Evolutionary conservation across 2,329 filamentous ascomycete genomes (phyloP), one percentile per base, ranked within the genome.

Genomic region (Sporothrix globosa): DNA sequence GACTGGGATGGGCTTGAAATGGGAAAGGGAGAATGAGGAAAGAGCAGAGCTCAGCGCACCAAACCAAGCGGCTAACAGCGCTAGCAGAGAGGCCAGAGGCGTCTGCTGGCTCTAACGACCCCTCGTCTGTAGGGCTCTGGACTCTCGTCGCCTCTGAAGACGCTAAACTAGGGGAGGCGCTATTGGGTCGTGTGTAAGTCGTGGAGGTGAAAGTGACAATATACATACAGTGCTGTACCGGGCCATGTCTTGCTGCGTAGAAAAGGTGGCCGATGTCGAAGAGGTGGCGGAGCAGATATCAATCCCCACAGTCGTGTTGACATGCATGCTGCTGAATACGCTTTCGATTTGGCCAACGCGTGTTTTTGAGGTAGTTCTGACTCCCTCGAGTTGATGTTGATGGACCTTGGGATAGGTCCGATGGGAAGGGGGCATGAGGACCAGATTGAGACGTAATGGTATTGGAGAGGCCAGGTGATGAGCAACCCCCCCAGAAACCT

Each of bases 91-190:
- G 54, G 54, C 30, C 30, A n/a, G 54, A 58, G 17, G 54, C 34
- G 7, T 58, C 54, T 54, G 21, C 56, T 41, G 30, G 39, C 56
- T 41, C 56, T 61, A 4, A 3, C 44, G 34, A 34, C 34, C 10
- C 34, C 56, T 21, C 56, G 46, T 48, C 46, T n/a, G 10, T 61
- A 17, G 21, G 27, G 19, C 39, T 11, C 34, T 27, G 58, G 14
- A 24, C 58, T 19, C 41, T 24, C 41, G 14, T 34, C 13, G 24
- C 44, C 30, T n/a, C 24, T n/a, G 41, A 17, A 19, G 46, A 66
- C 63, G 44, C 44, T 52, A 66, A 39, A 66, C 63, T 66, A 66
- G 58, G 39, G 41, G 27, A 63, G 39, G 41, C 39, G 58, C 39
- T 27, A 27, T 19, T 21, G 27, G 46, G 17, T 13, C 13, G 9